Evolutionary conservation across 257 asterid genomes (phyloP).

Genomic region (Scutellaria galericulata): DNA sequence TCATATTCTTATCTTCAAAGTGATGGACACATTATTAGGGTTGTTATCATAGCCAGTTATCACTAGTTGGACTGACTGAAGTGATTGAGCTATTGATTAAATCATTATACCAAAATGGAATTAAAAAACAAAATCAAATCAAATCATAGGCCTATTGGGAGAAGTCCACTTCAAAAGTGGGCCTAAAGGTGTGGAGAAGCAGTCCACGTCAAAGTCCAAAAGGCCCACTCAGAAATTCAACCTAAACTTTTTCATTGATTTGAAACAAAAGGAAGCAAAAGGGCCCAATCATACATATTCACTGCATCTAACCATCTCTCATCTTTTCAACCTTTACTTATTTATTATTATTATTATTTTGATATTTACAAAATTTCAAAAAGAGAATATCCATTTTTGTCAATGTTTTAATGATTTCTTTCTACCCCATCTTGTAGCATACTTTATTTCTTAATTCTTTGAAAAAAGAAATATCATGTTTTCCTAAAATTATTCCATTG

Average conservation of each 20-base stretch:
- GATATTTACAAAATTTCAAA: background rate
- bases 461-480: too few relatives aligned
- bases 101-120: background rate
- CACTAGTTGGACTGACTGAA: constrained; percentile 29
- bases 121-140: background rate
- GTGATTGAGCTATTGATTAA: constrained; percentile 32
- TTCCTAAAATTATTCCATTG: too few relatives aligned
- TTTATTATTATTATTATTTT: background rate
- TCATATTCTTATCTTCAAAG: background rate
- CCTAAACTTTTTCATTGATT: constrained; percentile 38
- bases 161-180: constrained; percentile 28
- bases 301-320: constrained; percentile 29
- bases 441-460: too few relatives aligned
- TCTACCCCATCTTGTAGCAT: background rate
- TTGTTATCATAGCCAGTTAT: constrained; percentile 17
- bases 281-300: constrained; percentile 31
- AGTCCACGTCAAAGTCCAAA: constrained; percentile 8
- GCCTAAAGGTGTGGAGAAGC: background rate
- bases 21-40: background rate
- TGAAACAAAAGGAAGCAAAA: constrained; percentile 20
- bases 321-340: constrained; percentile 23
- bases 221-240: constrained; percentile 25
- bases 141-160: constrained; percentile 20
- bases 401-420: constrained; percentile 30
- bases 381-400: constrained; percentile 7